A percentile compares a stretch with the other conserved stretches of the same genome.
Conservation (phyloP, 345 rosid species). For the Salix arbutifolia region DNA sequence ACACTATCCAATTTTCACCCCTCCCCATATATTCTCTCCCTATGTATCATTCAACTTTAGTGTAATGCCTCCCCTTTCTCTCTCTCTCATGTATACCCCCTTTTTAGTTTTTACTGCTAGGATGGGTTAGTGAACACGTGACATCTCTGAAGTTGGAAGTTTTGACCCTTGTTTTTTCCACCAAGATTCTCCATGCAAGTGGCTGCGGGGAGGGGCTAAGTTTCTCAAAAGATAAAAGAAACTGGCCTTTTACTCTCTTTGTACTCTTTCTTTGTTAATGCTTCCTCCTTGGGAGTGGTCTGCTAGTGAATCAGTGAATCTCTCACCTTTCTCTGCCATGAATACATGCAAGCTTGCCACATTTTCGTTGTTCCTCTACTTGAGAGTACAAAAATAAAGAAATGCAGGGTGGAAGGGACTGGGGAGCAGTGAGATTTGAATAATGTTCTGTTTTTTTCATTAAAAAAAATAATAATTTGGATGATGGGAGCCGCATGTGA, state of each 20-base stretch:
- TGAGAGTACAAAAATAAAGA: not conserved
- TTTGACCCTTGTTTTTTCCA: slow-evolving; percentile 33
- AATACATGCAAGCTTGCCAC: not conserved
- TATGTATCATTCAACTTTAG: slow-evolving; percentile 53
- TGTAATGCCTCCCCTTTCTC: slow-evolving; percentile 10
- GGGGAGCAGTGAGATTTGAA: not conserved
- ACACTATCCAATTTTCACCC: not conserved
- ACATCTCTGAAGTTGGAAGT: slow-evolving; percentile 42
- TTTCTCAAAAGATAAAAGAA: slow-evolving; percentile 45
- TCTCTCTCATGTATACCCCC: slow-evolving; percentile 28
- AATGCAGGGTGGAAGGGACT: not conserved
- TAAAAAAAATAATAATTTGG: not conserved
- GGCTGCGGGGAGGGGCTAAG: slow-evolving; percentile 34
- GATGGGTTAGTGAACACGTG: slow-evolving; percentile 31
- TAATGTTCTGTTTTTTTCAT: not conserved
- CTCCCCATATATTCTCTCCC: not conserved
- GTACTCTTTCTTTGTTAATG: slow-evolving; percentile 39
- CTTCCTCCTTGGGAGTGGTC: slow-evolving; percentile 41
- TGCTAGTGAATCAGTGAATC: slow-evolving; percentile 29
- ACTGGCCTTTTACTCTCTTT: slow-evolving; percentile 31
- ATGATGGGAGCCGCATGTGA: slow-evolving; percentile 6
- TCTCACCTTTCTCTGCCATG: not conserved
- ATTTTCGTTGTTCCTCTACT: not conserved
- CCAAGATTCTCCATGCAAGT: slow-evolving; percentile 39
- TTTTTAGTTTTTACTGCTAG: slow-evolving; percentile 23